Base-by-base conservation (phyloP, 352 stramenopile species). In the Pythium scleroteichum region DNA sequence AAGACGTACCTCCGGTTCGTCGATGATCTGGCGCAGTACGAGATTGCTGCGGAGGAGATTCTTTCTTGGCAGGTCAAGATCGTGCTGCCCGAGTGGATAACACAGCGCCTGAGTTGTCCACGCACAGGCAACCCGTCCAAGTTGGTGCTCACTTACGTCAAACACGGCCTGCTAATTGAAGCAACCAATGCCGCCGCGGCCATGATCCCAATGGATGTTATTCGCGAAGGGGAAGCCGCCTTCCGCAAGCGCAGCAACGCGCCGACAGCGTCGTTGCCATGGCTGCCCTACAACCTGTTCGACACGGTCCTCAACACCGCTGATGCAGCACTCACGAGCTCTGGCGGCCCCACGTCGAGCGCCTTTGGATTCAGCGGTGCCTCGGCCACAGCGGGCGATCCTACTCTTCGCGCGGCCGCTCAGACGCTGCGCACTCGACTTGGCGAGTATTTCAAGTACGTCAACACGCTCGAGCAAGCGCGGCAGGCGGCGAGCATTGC, bases 211-310 rank as follows among this genome's bases (percentile, higher is more conserved):
- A 41, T 70, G 13, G 70, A 73, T 10, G 53, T 80, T n/a, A 22
- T 88, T 8, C 49, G 73, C 8, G 67, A 78, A 19, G 70, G 74
- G 42, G 77, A 75, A 40, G 41, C 26, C 1, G 62, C 46, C 2
- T 81, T 86, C 59, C 69, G 73, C 23, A 68, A 80, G 48, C 69
- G 73, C 16, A 73, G 70, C 20, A 74, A 55, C 26, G 52, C 55
- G 5, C 20, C 66, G 14, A 59, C 40, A 22, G 59, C 58, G 0
- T 60, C 67, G n/a, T 56, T 87, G 9, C 75, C 80, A 12, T 92
- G 77, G 77, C 74, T 92, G 26, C 81, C 82, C 2, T 90, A 87
- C 68, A 88, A 78, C 39, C 61, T 90, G 2, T 71, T 92, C 19
- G 83, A 92, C 47, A 66, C 55, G 10, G 57, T 90, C 46, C 59